Base-by-base conservation (phyloP, 805 yeast species). In the Tetrapisispora fleetii region DNA sequence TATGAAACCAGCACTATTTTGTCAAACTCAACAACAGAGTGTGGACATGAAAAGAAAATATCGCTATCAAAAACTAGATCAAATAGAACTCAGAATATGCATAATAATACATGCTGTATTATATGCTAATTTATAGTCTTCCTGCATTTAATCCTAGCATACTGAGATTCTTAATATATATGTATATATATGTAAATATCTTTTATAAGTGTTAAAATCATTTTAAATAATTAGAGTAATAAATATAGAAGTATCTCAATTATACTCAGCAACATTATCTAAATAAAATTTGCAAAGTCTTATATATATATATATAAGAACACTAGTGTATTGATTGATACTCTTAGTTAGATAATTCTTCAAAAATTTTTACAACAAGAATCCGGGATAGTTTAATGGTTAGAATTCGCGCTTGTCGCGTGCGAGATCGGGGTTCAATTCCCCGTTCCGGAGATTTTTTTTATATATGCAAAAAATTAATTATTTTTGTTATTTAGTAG, bases 401-500 rank as follows among this genome's bases (percentile, higher is more conserved):
- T 46, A 54, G 58, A 54, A 54, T 54, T 54, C 53, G 58, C 58
- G 58, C 58, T 54, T 54, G 58, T 54, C 58, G 58, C 58, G 58
- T 54, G 58, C 58, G 53, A 53, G 58, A 54, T 54, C 58, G 58
- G 58, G 58, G 58, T 54, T 54, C 58, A 54, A 54, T 54, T 54
- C 58, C 58, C 58, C 58, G 58, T 54, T 55, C 56, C 56, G 58
- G 58, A 54, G 58, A 45, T 38, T 45, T 50, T 49, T 50, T 48
- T 40, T 35, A 35, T 5, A 18, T 3, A 13, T 16, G 9, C 7
- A 19, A 19, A 8, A n/a, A n/a, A n/a, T n/a, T n/a, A n/a, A n/a
- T n/a, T n/a, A n/a, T n/a, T n/a, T n/a, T n/a, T n/a, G n/a, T n/a
- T n/a, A n/a, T n/a, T n/a, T n/a, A n/a, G n/a, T n/a, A n/a, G n/a